Evolutionary conservation across 805 yeast genomes (phyloP).

Genomic region (Cyberlindnera veronae): DNA sequence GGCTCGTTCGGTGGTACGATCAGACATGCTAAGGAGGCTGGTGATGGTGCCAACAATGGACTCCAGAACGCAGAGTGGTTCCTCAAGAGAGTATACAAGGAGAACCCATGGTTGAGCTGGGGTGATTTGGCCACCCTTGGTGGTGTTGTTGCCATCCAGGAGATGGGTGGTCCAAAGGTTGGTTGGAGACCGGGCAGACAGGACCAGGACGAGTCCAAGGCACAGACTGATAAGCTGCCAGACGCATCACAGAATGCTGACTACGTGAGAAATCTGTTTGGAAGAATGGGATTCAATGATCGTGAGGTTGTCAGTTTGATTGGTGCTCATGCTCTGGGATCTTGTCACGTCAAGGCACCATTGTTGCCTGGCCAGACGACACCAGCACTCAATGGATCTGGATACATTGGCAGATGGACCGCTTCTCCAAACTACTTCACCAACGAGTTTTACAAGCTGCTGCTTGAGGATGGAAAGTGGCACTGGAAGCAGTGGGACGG

Average conservation of each 20-base stretch:
- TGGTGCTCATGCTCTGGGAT: constrained; percentile 76
- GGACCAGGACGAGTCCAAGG: constrained; percentile 46
- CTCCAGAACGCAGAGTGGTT: constrained; percentile 50
- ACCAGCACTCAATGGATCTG: constrained; percentile 45
- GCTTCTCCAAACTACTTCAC: constrained; percentile 70
- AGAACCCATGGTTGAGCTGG: constrained; percentile 67
- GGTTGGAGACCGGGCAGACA: constrained; percentile 83
- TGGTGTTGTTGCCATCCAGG: constrained; percentile 77
- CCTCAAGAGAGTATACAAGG: constrained; percentile 50
- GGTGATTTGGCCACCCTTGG: constrained; percentile 81
- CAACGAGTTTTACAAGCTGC: constrained; percentile 65
- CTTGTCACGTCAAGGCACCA: constrained; percentile 55
- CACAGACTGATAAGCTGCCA: constrained; percentile 73
- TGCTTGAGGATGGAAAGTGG: constrained; percentile 51
- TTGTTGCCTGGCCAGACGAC: constrained; percentile 20
- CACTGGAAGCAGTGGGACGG: constrained; percentile 56
- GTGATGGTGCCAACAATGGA: constrained; percentile 47
- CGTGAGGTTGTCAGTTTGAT: constrained; percentile 70
- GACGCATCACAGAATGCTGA: constrained; percentile 62
- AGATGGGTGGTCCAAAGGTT: constrained; percentile 72
- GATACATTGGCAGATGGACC: constrained; percentile 91
- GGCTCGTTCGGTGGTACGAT: constrained; percentile 75
- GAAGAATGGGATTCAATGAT: constrained; percentile 64
- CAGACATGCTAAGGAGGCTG: constrained; percentile 51
- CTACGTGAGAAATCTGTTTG: constrained; percentile 62